Percentiles rank a stretch among this genome's conserved stretches.
Evolutionary conservation across 306 rosid species (phyloP).

Genomic region (Rosa persica): DNA sequence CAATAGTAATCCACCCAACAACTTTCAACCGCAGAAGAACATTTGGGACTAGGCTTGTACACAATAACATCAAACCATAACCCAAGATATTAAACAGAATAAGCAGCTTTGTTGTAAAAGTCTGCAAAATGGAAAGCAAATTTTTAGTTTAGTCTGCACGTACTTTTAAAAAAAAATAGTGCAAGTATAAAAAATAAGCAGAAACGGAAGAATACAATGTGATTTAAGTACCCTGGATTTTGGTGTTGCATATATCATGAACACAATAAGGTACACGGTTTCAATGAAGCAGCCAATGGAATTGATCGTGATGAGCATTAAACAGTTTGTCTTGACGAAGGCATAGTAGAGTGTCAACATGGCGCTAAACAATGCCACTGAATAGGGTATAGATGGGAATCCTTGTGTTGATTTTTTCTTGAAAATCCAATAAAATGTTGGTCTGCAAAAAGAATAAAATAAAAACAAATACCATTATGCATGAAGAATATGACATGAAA

Average conservation of each 20-base stretch:
- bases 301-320: conserved; percentile 35
- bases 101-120: conserved; percentile 27
- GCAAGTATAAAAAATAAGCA: neutral
- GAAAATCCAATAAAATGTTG: conserved; percentile 38
- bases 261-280: conserved; percentile 22
- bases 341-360: conserved; percentile 43
- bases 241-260: conserved; percentile 29
- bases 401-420: conserved; percentile 36
- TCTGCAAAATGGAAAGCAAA: conserved; percentile 20
- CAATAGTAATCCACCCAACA: conserved; percentile 43
- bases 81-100: conserved; percentile 27
- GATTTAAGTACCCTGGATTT: conserved; percentile 24
- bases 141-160: neutral
- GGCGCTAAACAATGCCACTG: conserved; percentile 38
- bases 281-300: conserved; percentile 32
- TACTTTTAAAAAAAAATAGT: too few relatives aligned
- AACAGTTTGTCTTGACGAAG: conserved; percentile 22
- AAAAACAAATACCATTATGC: neutral
- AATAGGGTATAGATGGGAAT: conserved; percentile 39
- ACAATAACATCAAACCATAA: conserved; percentile 27
- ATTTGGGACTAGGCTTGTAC: conserved; percentile 11
- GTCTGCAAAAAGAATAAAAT: conserved; percentile 4
- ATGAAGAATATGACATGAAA: neutral
- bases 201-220: neutral
- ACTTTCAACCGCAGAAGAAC: conserved; percentile 1